Conservation (phyloP, 2,329 filamentous ascomycete species). For the Fusarium subglutinans region DNA sequence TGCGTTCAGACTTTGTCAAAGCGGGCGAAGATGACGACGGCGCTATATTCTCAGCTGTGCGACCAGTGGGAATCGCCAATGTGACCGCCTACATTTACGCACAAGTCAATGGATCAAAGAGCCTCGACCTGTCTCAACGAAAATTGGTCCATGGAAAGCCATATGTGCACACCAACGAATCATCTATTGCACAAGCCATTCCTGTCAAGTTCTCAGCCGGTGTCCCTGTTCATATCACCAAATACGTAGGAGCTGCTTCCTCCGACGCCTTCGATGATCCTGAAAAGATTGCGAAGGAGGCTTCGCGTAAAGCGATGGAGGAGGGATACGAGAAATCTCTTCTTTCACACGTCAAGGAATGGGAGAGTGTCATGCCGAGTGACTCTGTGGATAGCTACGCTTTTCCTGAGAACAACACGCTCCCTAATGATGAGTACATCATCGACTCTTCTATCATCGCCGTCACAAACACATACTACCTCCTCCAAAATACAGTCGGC, state of each 20-base stretch:
- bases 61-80: neutral
- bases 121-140: neutral
- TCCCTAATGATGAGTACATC: neutral
- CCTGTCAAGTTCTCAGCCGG: neutral
- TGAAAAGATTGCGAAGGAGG: neutral
- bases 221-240: neutral
- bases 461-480: neutral
- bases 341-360: neutral
- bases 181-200: neutral
- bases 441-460: neutral
- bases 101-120: neutral
- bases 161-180: neutral
- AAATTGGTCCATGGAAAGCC: neutral
- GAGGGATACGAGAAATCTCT: neutral
- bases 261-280: neutral
- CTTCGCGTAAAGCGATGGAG: neutral
- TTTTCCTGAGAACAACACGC: neutral
- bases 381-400: constrained; percentile 5
- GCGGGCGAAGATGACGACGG: neutral
- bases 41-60: neutral
- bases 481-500: neutral
- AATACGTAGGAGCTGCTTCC: neutral
- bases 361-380: neutral
- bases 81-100: neutral
- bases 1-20: neutral